Evolutionary conservation across 2,329 filamentous ascomycete species (phyloP), one percentile per base, ranked within the genome.

Genomic region (Davidsoniella virescens): DNA sequence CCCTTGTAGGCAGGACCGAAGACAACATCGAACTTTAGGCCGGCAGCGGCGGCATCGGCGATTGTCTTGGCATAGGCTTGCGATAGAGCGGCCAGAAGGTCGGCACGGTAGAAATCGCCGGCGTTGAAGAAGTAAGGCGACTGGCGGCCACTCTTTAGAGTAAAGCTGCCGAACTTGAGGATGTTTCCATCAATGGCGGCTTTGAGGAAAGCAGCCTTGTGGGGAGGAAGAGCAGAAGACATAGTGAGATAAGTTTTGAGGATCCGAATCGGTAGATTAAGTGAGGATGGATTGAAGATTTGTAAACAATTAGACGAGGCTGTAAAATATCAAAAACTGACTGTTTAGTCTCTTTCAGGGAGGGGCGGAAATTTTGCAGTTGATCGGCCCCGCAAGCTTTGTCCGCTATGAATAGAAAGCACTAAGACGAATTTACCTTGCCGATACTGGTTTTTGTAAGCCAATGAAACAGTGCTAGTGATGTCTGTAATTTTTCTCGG

Each of bases 121-220:
- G 88, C 87, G 66, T 94, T 95, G 79, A 96, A 94, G 73, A 96
- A 96, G 75, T 96, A 96, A 40, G 92, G 92, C 10, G 87, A 94
- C 59, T 72, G 73, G 60, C 90, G 85, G 67, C 86, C 85, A 49
- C 88, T 95, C 70, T 98, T 98, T 62, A 98, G 78, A 59, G 82
- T 84, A 69, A 86, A 92, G 62, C 74, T 79, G 64, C 86, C 86
- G 64, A 92, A 92, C 61, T 80, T 84, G 57, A 92, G 76, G 59
- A 85, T 80, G 55, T 75, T 74, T 59, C 80, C 79, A 18, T 70
- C 65, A 57, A 88, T 73, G 61, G 82, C 76, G 52, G 82, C 75
- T 61, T 76, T 66, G 58, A 92, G 73, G 64, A 93, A 87, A 54
- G 75, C 71, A 56, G 76, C 68, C 67, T 92, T 92, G 71, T 82